Percentiles rank a stretch among this genome's conserved stretches.
Evolutionary conservation across 345 rosid species (phyloP).

Genomic region (Eutrema heterophyllum): DNA sequence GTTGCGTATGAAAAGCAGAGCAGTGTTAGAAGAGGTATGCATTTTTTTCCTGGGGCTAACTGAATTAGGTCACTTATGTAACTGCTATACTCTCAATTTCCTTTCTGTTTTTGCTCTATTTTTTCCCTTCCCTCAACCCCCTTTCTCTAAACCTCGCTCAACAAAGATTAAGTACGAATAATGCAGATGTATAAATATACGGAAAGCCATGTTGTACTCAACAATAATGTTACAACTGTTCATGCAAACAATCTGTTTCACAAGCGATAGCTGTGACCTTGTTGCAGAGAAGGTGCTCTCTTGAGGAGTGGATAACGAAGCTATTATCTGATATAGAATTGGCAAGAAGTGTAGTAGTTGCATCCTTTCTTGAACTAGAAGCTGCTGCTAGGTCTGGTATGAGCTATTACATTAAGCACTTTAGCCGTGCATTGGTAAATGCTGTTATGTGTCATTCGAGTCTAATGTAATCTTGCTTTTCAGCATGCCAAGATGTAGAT

Average conservation of each 20-base stretch:
- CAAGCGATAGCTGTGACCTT: conserved; percentile 29
- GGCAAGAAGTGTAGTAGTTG: conserved; percentile 84
- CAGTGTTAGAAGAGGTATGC: conserved; percentile 89
- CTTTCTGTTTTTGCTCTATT: not conserved
- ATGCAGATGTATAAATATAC: not conserved
- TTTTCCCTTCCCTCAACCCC: not conserved
- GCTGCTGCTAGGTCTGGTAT: conserved; percentile 97
- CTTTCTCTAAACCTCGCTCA: not conserved
- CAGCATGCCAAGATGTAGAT: conserved; percentile 89
- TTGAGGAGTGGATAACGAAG: conserved; percentile 98
- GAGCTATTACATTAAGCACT: conserved; percentile 32
- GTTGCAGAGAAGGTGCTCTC: conserved; percentile 88
- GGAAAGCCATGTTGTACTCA: conserved; percentile 22
- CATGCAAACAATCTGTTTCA: conserved; percentile 8
- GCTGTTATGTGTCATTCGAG: not conserved
- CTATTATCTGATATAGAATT: conserved; percentile 89
- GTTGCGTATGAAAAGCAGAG: conserved; percentile 83
- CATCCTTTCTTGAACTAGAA: conserved; percentile 96
- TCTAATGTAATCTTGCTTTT: conserved; percentile 25
- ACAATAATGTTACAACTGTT: not conserved
- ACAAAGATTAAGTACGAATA: not conserved
- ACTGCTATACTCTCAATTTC: not conserved
- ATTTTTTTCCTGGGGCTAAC: conserved; percentile 6
- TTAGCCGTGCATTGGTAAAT: conserved; percentile 3
- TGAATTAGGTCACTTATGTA: not conserved